Base-by-base conservation (phyloP, 192 early-diverging fungal species). In the Podila epigama region DNA sequence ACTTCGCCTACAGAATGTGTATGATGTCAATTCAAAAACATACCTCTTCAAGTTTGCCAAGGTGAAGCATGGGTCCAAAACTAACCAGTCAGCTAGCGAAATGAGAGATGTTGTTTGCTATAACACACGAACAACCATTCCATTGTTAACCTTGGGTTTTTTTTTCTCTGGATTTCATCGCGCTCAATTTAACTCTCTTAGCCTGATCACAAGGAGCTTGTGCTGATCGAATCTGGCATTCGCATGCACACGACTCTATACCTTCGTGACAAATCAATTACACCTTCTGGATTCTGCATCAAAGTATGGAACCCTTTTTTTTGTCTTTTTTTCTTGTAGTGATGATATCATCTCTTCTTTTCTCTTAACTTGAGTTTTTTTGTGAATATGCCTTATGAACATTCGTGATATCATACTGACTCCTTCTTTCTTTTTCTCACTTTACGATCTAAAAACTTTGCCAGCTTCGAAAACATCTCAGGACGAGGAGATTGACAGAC, bases 1-100 rank as follows among this genome's bases (percentile, higher is more conserved):
- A 4, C 79, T 97, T 50, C 93, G 97, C 9, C 83, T 99, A 18
- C 93, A 96, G 72, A 97, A 97, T 60, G 88, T 98, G n/a, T 99
- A 98, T 79, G 96, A 98, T 83, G 87, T 96, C 66, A 96, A 93
- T 60, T 61, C 85, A 8, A 92, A 92, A 78, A 97, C 95, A 53
- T 94, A 92, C 68, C 83, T 99, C 22, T 86, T 97, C 78, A 98
- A 97, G 70, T 98, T 99, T 59, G 89, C 94, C 63, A 89, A 91
- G 83, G 87, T 88, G n/a, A n/a, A n/a, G n/a, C n/a, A n/a, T n/a
- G n/a, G n/a, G n/a, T n/a, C n/a, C n/a, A n/a, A n/a, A n/a, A n/a
- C n/a, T n/a, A n/a, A n/a, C n/a, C n/a, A n/a, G n/a, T n/a, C n/a
- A n/a, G n/a, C n/a, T n/a, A n/a, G n/a, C n/a, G n/a, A n/a, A n/a